These are phyloP conservation scores for Eucommia ulmoides DNA, from an alignment of 257 asterid genomes.

Conservation along the genomic window DNA sequence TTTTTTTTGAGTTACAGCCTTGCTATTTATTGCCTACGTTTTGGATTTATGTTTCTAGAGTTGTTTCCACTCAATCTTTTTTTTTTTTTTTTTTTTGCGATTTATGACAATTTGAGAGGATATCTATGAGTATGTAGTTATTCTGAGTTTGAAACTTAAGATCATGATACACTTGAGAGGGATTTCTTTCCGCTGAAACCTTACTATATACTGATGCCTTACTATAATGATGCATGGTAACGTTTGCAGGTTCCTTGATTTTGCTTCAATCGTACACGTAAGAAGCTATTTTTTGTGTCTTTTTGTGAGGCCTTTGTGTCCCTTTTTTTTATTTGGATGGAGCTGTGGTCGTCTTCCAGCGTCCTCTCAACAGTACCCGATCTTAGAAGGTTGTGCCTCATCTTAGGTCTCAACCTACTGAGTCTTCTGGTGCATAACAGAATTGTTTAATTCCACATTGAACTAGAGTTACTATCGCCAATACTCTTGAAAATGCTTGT, in stretches of 20 bases:
- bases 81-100: no score
- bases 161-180: slow-evolving; percentile 90
- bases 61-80: no score
- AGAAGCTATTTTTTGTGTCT: slow-evolving; percentile 5
- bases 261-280: neutral
- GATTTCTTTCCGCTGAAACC: slow-evolving; percentile 92
- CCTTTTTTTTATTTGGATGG: no score
- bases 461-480: slow-evolving; percentile 74
- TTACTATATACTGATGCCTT: slow-evolving; percentile 86
- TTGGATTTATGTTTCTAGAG: no score
- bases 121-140: slow-evolving; percentile 88
- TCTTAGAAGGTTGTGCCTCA: slow-evolving; percentile 75
- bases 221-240: slow-evolving; percentile 88
- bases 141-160: slow-evolving; percentile 73
- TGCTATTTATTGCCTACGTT: no score
- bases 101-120: no score
- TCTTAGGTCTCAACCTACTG: slow-evolving; percentile 93
- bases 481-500: slow-evolving; percentile 80
- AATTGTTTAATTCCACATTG: slow-evolving; percentile 94
- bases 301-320: no score
- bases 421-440: slow-evolving; percentile 95
- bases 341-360: slow-evolving; percentile 63
- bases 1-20: no score
- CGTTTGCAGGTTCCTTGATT: slow-evolving; percentile 5
- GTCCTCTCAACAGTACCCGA: slow-evolving; percentile 84